Base-by-base conservation (phyloP, 306 rosid species). In the Lagenaria siceraria region DNA sequence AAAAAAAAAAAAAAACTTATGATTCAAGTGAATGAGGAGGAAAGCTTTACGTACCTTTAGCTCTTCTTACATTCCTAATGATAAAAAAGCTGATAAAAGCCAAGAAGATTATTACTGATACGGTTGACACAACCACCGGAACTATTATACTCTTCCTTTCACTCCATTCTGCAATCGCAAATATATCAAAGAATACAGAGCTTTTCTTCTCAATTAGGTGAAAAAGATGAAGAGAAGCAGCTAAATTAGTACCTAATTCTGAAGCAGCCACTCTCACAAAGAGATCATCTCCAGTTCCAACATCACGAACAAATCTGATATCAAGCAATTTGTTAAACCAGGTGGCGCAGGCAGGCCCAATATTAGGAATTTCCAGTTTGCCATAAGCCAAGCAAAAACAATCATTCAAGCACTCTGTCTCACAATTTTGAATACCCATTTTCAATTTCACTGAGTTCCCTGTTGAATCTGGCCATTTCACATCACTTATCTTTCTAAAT, bases 251-350 rank as follows among this genome's bases (percentile, higher is more conserved):
- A 79, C 81, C 77, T 42, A 79, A 29, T 35, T 79, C 78, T 21
- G 71, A 40, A 10, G 78, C 81, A 5, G 75, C 62, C 24, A 52
- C 48, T 54, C 78, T 52, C 43, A 74, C 10, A 4, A 18, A 74
- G 10, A 74, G 25, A 53, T 33, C 31, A 55, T 27, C 21, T 9
- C 46, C 25, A 7, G 59, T 64, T 5, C 38, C 80, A 25, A 4
- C 15, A 17, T 64, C 71, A 35, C 4, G 79, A 4, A 22, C 56
- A 61, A 42, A 17, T 65, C 53, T 35, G 72, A 77, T 40, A 35
- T 84, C 89, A 63, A 83, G 17, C 46, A 86, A 71, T 21, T 54
- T 48, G 46, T 80, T 25, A 51, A 73, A 79, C 85, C 85, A 83
- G 0, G 43, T 54, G 64, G 79, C 78, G 48, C 89, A 83, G 27